Base-by-base conservation (phyloP, 306 rosid genomes). In the Castanospermum australe region DNA sequence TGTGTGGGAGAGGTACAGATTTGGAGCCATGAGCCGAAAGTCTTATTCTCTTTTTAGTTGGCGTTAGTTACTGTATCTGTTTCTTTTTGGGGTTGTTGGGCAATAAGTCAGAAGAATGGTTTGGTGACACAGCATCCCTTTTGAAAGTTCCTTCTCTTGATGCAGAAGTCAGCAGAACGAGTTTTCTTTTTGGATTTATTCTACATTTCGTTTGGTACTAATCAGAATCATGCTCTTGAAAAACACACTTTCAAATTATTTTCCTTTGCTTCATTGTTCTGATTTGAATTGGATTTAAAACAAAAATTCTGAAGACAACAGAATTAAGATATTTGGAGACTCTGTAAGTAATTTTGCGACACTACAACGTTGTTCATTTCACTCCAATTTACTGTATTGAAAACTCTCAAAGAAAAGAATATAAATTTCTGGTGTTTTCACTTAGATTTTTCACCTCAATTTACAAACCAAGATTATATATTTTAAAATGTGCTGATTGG, bases 131-230 rank as follows among this genome's bases (percentile, higher is more conserved):
- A 5, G 75, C 18, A 52, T 61, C 24, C 13, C 61, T 67, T 57
- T 62, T 41, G 41, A 25, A 50, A 25, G 66, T 38, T 82, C 18
- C 18, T 80, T 41, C 17, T 24, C 14, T 51, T 20, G 60, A 36
- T 48, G 54, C 44, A 14, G n/a, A n/a, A n/a, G n/a, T n/a, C n/a
- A n/a, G n/a, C n/a, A n/a, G n/a, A n/a, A n/a, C n/a, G n/a, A n/a
- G n/a, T n/a, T 8, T 73, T 55, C 18, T 48, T 18, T 4, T 73
- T 51, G 60, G 74, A 14, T 45, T 59, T 20, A 11, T 79, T 75
- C 22, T 13, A 63, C 75, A 70, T 79, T 69, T 71, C 41, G 55
- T 77, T 72, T 73, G 51, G 71, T 21, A 22, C 59, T 85, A 48
- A 47, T 71, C 41, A 28, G 77, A 71, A 55, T 18, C 25, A 55